phyloP scores from a whole-genome alignment of 192 early-diverging fungal genomes.

The Ramicandelaber brevisporus region DNA sequence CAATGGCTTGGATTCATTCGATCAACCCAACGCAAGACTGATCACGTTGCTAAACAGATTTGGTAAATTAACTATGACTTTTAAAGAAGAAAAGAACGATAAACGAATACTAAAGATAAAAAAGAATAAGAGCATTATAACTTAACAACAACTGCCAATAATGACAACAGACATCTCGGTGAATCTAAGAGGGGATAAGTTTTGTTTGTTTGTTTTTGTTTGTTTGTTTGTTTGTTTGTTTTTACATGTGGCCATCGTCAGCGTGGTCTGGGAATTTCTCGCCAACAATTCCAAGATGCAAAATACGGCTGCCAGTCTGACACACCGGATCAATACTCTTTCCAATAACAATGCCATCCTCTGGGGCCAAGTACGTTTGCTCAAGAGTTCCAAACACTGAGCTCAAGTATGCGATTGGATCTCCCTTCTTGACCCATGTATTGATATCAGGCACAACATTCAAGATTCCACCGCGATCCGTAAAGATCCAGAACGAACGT shows the following conservation, averaged over 20 bases:
- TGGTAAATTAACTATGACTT: slow-evolving; percentile 18
- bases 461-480: slow-evolving; percentile 61
- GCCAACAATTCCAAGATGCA: slow-evolving; percentile 55
- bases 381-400: slow-evolving; percentile 76
- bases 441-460: slow-evolving; percentile 65
- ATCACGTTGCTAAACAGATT: slow-evolving; percentile 70
- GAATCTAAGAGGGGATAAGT: no score
- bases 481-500: slow-evolving; percentile 49
- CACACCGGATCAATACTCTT: slow-evolving; percentile 66
- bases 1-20: slow-evolving; percentile 79
- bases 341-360: slow-evolving; percentile 60
- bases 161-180: no score
- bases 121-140: no score
- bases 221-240: neutral
- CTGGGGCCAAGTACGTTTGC: slow-evolving; percentile 58
- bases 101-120: no score
- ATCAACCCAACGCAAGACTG: slow-evolving; percentile 69
- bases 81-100: no score
- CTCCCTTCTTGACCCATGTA: slow-evolving; percentile 55
- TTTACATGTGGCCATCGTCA: slow-evolving; percentile 30
- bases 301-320: slow-evolving; percentile 61
- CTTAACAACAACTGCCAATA: no score
- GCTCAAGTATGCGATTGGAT: slow-evolving; percentile 60
- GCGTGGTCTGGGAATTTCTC: slow-evolving; percentile 21
- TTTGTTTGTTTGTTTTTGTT: no score